These are phyloP conservation scores for Cornus florida DNA, from an alignment of 148 eudicot genomes.

Conservation along the genomic window DNA sequence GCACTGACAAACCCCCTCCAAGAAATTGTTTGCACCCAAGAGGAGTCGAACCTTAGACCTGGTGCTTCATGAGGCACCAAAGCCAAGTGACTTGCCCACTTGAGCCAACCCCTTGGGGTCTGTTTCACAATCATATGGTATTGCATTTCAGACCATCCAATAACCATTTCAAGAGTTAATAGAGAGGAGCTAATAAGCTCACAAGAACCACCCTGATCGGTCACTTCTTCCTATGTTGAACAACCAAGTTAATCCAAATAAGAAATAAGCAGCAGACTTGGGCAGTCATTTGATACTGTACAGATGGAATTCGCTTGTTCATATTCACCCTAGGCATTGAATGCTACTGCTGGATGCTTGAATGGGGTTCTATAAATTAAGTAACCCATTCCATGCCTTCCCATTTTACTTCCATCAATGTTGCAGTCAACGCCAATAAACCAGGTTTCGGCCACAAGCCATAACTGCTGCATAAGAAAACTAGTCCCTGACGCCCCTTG, in stretches of 20 bases:
- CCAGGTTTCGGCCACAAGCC: too few species aligned
- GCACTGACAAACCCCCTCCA: too few species aligned
- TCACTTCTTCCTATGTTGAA: neutral
- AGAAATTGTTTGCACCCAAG: too few species aligned
- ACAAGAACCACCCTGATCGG: neutral
- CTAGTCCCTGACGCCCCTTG: too few species aligned
- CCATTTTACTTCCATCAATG: neutral
- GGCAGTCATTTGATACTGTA: neutral
- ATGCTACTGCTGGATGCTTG: neutral
- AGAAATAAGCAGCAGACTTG: neutral
- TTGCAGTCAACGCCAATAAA: neutral
- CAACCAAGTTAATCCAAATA: neutral
- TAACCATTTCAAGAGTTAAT: neutral
- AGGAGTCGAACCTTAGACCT: too few species aligned
- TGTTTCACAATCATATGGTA: neutral
- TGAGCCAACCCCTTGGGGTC: neutral
- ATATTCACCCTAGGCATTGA: neutral
- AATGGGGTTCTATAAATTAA: neutral
- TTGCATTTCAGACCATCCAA: constrained; percentile 1
- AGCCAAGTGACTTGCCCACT: too few species aligned
- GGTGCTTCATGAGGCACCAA: too few species aligned
- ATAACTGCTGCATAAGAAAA: too few species aligned
- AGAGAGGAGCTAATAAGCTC: neutral
- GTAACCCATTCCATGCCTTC: neutral
- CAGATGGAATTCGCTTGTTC: neutral